Percentiles rank a stretch among this genome's conserved stretches.
phyloP scores from a whole-genome alignment of 2,329 filamentous ascomycete species.

The Diaporthe helianthi region DNA sequence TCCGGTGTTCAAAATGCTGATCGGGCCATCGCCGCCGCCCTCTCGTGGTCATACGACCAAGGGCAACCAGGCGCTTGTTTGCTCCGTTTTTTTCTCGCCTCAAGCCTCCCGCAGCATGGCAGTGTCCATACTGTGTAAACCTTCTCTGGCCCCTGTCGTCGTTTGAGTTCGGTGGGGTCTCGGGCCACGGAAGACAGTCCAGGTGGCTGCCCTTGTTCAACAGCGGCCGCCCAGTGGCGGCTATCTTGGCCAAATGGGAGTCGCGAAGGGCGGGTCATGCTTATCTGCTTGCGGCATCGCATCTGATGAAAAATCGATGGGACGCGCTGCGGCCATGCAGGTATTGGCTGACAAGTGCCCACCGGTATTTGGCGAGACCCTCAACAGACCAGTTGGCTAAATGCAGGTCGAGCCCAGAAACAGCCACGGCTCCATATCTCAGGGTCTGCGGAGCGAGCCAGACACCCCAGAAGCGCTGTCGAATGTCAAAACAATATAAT shows the following conservation, averaged over 20 bases:
- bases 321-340: slow-evolving; percentile 14
- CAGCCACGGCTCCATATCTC: not conserved
- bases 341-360: slow-evolving; percentile 23
- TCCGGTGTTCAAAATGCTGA: slow-evolving; percentile 9
- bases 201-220: slow-evolving; percentile 15
- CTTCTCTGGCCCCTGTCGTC: slow-evolving; percentile 13
- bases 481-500: slow-evolving; percentile 1
- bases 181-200: slow-evolving; percentile 21
- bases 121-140: slow-evolving; percentile 14
- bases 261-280: slow-evolving; percentile 16
- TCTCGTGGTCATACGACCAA: slow-evolving; percentile 17
- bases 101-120: not conserved
- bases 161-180: slow-evolving; percentile 27
- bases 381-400: slow-evolving; percentile 18
- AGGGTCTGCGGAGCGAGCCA: not conserved
- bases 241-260: slow-evolving; percentile 27
- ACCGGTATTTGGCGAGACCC: slow-evolving; percentile 15
- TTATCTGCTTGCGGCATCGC: slow-evolving; percentile 21
- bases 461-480: not conserved
- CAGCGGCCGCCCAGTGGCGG: slow-evolving; percentile 29
- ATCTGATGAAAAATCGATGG: slow-evolving; percentile 17
- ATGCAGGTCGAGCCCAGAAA: slow-evolving; percentile 10
- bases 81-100: slow-evolving; percentile 14
- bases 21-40: slow-evolving; percentile 10
- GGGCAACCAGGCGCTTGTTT: slow-evolving; percentile 4